phyloP scores from a whole-genome alignment of 1,284 basidiomycete species.

The Fistulinella cinereoalba region DNA sequence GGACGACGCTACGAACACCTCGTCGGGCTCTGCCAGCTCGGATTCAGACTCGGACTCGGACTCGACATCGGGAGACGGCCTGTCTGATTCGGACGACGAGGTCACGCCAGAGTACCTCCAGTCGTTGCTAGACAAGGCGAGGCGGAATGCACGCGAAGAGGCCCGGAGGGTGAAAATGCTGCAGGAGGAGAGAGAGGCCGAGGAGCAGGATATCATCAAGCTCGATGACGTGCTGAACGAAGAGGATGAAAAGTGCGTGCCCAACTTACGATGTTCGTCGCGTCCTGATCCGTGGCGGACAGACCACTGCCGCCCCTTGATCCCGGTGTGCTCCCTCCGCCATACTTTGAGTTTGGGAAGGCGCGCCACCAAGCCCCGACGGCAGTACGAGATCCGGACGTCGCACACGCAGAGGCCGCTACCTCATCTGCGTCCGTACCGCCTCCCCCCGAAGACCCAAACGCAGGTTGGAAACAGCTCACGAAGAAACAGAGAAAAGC shows the following conservation, averaged over 20 bases:
- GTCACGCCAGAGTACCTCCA: constrained; percentile 61
- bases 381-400: constrained; percentile 58
- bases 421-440: constrained; percentile 46
- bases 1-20: constrained; percentile 12
- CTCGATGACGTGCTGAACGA: constrained; percentile 38
- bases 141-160: constrained; percentile 44
- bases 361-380: constrained; percentile 43
- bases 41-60: constrained; percentile 19
- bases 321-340: constrained; percentile 55
- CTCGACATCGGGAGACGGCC: constrained; percentile 3
- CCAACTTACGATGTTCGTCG: constrained; percentile 10
- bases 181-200: constrained; percentile 21
- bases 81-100: constrained; percentile 37
- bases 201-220: constrained; percentile 48
- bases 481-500: constrained; percentile 70
- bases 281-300: too few species aligned
- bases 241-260: constrained; percentile 37
- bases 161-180: constrained; percentile 22
- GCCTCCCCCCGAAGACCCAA: constrained; percentile 57
- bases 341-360: constrained; percentile 58
- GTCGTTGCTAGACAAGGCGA: constrained; percentile 59
- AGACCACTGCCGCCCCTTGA: constrained; percentile 67
- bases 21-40: constrained; percentile 2
- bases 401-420: constrained; percentile 48
- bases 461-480: constrained; percentile 55